phyloP scores from a whole-genome alignment of 2,329 filamentous ascomycete species.

The Coleophoma crateriformis region DNA sequence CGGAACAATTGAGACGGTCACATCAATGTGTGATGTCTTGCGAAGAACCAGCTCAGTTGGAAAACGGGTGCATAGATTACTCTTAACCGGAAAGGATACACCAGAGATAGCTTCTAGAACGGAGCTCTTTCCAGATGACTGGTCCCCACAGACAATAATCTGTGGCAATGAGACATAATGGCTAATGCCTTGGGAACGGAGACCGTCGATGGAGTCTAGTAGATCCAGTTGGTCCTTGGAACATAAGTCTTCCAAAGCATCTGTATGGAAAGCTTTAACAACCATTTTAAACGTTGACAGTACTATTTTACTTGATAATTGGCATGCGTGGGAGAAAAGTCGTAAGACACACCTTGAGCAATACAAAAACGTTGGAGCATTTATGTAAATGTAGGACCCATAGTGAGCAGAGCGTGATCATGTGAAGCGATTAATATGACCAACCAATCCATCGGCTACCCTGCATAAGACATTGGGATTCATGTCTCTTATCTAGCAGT shows the following conservation, averaged over 20 bases:
- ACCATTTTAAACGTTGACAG: background rate
- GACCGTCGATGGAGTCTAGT: slow-evolving; percentile 19
- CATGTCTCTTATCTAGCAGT: too few relatives aligned
- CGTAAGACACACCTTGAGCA: too few relatives aligned
- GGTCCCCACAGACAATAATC: slow-evolving; percentile 32
- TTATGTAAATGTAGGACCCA: too few relatives aligned
- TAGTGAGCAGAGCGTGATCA: too few relatives aligned
- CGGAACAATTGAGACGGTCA: slow-evolving; percentile 14
- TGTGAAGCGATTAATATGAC: too few relatives aligned
- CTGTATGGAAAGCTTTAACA: slow-evolving; percentile 7
- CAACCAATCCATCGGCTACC: too few relatives aligned
- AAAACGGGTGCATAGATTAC: slow-evolving; percentile 36
- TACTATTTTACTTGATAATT: too few relatives aligned
- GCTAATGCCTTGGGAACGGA: slow-evolving; percentile 21
- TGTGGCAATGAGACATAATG: slow-evolving; percentile 23
- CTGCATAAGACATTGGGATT: too few relatives aligned
- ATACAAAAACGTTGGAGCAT: too few relatives aligned
- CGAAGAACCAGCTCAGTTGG: slow-evolving; percentile 34
- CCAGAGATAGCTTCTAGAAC: slow-evolving; percentile 29
- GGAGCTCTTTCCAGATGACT: slow-evolving; percentile 32
- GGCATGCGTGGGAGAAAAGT: too few relatives aligned
- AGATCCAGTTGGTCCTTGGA: slow-evolving; percentile 19
- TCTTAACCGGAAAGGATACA: slow-evolving; percentile 32
- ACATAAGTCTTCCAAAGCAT: slow-evolving; percentile 11
- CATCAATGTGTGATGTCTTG: slow-evolving; percentile 6